These are phyloP conservation scores for Epichloe amarillans DNA, from an alignment of 2,329 filamentous ascomycete species.

Conservation along the genomic window DNA sequence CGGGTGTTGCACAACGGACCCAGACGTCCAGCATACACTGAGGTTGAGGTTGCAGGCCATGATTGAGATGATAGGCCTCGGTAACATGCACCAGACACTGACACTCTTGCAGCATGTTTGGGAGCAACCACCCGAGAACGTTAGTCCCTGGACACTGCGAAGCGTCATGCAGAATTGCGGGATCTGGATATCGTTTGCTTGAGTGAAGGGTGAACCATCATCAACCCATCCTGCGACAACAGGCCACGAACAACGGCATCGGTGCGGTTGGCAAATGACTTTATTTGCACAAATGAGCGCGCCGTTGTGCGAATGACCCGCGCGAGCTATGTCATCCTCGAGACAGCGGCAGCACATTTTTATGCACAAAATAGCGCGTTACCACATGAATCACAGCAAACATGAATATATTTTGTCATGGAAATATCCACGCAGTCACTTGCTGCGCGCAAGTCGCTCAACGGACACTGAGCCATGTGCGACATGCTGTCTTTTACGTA, in stretches of 20 bases:
- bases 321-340: constrained; percentile 15
- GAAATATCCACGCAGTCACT: constrained; percentile 3
- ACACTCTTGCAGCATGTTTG: constrained; percentile 29
- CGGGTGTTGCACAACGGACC: constrained; percentile 22
- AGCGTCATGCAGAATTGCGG: constrained; percentile 31
- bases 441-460: too few species aligned
- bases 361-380: too few species aligned
- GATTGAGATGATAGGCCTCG: constrained; percentile 25
- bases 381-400: too few species aligned
- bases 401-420: constrained; percentile 8
- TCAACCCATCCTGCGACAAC: too few species aligned
- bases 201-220: constrained; percentile 9
- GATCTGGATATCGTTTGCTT: constrained; percentile 35
- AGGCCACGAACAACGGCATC: too few species aligned
- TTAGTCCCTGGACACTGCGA: constrained; percentile 30
- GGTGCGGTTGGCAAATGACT: not conserved
- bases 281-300: constrained; percentile 13
- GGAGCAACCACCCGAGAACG: constrained; percentile 17
- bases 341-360: constrained; percentile 3
- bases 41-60: constrained; percentile 20
- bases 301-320: constrained; percentile 15
- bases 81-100: constrained; percentile 31
- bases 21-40: constrained; percentile 22
- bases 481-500: too few species aligned
- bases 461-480: too few species aligned